phyloP scores from a whole-genome alignment of 208 protist species.

The Acanthamoeba triangularis region DNA sequence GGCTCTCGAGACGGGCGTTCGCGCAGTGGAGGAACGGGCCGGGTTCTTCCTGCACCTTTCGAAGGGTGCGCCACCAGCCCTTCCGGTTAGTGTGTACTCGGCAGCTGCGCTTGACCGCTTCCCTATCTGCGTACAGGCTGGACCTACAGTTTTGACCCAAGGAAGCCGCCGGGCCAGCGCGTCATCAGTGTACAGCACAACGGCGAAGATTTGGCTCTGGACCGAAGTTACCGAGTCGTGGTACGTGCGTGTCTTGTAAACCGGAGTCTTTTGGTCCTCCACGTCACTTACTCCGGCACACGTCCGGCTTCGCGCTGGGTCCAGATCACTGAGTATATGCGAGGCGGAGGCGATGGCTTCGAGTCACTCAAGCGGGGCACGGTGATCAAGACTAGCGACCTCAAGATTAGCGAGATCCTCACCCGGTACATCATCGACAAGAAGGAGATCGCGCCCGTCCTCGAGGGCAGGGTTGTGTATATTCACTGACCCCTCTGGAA shows the following conservation, averaged over 20 bases:
- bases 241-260: neutral
- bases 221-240: conserved; percentile 31
- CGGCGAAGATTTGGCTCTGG: neutral
- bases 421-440: conserved; percentile 61
- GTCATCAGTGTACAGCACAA: neutral
- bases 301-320: neutral
- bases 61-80: neutral
- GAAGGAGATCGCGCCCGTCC: conserved; percentile 49
- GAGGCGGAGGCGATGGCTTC: conserved; percentile 61
- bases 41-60: conserved; percentile 73
- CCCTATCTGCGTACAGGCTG: neutral
- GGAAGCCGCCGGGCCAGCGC: conserved; percentile 39
- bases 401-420: conserved; percentile 16
- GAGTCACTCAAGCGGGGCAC: conserved; percentile 33
- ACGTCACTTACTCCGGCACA: no score
- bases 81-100: neutral
- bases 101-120: neutral
- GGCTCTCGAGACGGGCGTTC: conserved; percentile 40
- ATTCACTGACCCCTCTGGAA: neutral
- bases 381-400: neutral
- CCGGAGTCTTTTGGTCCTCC: neutral
- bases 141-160: conserved; percentile 48
- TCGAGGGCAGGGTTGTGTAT: conserved; percentile 34
- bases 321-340: conserved; percentile 60
- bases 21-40: neutral